Percentiles rank a stretch among this genome's conserved stretches.
phyloP scores from a whole-genome alignment of 495 filamentous ascomycete species.

The Podospora sp. region DNA sequence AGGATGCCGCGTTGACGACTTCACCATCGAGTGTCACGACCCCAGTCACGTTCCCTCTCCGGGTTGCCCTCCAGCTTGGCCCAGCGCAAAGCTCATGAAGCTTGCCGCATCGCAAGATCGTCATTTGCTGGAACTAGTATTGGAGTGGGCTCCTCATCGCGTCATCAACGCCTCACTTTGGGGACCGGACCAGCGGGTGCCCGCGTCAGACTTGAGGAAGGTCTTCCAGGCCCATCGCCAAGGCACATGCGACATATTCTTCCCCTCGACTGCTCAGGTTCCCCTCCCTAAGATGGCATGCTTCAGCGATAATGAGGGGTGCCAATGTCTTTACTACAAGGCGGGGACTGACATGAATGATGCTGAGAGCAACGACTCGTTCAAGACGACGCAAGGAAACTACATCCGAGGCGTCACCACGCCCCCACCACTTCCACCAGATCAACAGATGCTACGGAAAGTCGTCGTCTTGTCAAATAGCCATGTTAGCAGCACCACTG shows the following conservation, averaged over 20 bases:
- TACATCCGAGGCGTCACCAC: background rate
- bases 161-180: constrained; percentile 21
- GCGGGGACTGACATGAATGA: constrained; percentile 11
- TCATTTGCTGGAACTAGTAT: constrained; percentile 17
- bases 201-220: constrained; percentile 25
- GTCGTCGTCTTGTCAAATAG: constrained; percentile 11
- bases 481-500: no score
- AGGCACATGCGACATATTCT: constrained; percentile 23
- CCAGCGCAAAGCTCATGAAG: constrained; percentile 25
- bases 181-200: constrained; percentile 16
- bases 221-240: constrained; percentile 27
- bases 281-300: constrained; percentile 29
- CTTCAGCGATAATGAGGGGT: constrained; percentile 18
- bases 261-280: constrained; percentile 15
- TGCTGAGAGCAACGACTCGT: constrained; percentile 5
- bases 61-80: constrained; percentile 27
- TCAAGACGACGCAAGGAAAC: constrained; percentile 14
- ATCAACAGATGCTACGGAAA: background rate
- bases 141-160: constrained; percentile 29
- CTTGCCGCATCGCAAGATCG: background rate
- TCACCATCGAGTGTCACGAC: constrained; percentile 28
- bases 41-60: constrained; percentile 26
- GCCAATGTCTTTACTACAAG: constrained; percentile 27
- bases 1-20: constrained; percentile 25
- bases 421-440: constrained; percentile 1